Percentiles rank a stretch among this genome's conserved stretches.
These are phyloP conservation scores for Cystobasidium ongulense DNA, from an alignment of 768 basidiomycete genomes.

Conservation along the genomic window DNA sequence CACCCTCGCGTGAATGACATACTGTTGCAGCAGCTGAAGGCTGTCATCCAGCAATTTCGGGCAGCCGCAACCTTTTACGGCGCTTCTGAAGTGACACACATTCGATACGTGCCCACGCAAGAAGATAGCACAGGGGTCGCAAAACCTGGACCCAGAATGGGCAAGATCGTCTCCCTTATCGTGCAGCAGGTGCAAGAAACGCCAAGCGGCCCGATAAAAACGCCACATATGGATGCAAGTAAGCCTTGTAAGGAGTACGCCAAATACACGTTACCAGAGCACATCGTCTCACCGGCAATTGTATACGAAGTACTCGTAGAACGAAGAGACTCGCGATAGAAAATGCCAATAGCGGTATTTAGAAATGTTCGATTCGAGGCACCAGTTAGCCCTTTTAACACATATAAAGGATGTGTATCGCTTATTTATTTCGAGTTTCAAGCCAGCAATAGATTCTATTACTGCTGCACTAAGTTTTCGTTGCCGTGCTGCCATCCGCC, in stretches of 20 bases:
- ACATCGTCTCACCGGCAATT: background rate
- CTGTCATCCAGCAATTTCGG: background rate
- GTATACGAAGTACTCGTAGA: slow-evolving; percentile 9
- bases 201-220: background rate
- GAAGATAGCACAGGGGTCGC: background rate
- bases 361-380: background rate
- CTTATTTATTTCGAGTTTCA: background rate
- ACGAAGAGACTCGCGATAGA: too few relatives aligned
- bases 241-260: background rate
- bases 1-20: background rate
- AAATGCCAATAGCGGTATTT: too few relatives aligned
- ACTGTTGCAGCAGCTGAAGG: background rate
- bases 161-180: background rate
- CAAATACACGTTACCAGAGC: background rate
- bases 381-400: too few relatives aligned
- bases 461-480: too few relatives aligned
- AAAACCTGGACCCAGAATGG: background rate
- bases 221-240: background rate
- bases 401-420: too few relatives aligned
- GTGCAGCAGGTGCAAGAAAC: background rate
- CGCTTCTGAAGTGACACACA: background rate
- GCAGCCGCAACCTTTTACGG: background rate
- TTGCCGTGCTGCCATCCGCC: too few relatives aligned
- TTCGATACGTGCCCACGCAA: background rate
- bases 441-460: background rate